Base-by-base conservation (phyloP, 2,329 filamentous ascomycete species). In the Arachnomyces sp. region DNA sequence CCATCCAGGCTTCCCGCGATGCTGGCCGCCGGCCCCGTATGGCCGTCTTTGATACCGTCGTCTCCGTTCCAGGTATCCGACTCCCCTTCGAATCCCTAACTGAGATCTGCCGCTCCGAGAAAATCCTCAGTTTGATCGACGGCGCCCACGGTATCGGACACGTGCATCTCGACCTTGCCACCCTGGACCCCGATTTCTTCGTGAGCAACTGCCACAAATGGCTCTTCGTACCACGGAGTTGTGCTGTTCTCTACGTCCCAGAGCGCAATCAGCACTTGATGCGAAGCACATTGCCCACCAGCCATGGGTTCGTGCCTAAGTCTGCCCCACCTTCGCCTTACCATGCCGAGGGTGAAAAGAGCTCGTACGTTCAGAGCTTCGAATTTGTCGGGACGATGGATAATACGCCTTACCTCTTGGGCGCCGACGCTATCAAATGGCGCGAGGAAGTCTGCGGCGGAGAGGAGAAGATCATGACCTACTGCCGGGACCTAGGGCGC, bases 201-300 rank as follows among this genome's bases (percentile, higher is more conserved):
- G 72, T 88, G 7, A 79, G 72, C 41, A 93, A 93, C 58, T 83
- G 77, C 48, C 84, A 90, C 66, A 92, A 90, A 65, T 94, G 87
- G 87, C 74, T 93, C 3, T 78, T 77, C 52, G 74, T 76, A 0
- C 86, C 87, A 1, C 76, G 86, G 14, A 80, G 79, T 3, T 88
- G 83, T 56, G 85, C 85, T 4, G 67, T 88, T 2, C 74, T 94
- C 46, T 82, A 90, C 59, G 82, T 88, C 0, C 82, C 87, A 0
- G 39, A 68, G 30, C 72, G 81, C 7, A 86, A 90, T 57, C 87
- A 93, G 58, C 60, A 64, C 29, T 58, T 89, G 31, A 77, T 94
- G 31, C 72, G 76, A 9, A 78, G 77, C 4, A 79, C 83, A 0
- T 59, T 92, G 30, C 82, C 85, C 0, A 93, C 85, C 0, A 84